Evolutionary conservation across 2,329 filamentous ascomycete genomes (phyloP).

Genomic region (Aspergillus caelatus): DNA sequence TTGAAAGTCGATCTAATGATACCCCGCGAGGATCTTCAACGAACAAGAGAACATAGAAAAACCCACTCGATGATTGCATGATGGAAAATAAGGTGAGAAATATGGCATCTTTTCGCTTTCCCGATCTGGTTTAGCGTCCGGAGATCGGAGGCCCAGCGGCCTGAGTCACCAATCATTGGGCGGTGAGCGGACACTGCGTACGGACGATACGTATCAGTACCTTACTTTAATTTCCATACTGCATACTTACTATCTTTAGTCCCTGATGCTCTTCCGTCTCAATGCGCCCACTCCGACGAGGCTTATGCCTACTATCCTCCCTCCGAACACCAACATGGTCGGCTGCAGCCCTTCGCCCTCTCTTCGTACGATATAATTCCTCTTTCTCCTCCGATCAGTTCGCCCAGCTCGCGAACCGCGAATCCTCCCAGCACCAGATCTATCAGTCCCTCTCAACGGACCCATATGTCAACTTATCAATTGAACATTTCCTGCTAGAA

Average conservation of each 20-base stretch:
- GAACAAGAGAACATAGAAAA: not conserved
- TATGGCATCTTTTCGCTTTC: constrained; percentile 7
- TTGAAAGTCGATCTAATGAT: not conserved
- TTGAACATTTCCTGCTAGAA: constrained; percentile 87
- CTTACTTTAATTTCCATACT: no score
- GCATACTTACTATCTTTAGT: no score
- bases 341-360: not conserved
- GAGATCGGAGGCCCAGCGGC: constrained; percentile 17
- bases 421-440: constrained; percentile 58
- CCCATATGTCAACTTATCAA: constrained; percentile 87
- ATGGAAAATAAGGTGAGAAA: constrained; percentile 3
- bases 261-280: constrained; percentile 9
- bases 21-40: not conserved
- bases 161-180: not conserved
- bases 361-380: constrained; percentile 30
- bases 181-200: not conserved
- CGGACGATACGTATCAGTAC: not conserved
- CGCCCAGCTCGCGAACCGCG: constrained; percentile 36
- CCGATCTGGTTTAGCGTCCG: constrained; percentile 20
- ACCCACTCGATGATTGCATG: not conserved
- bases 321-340: constrained; percentile 16
- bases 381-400: constrained; percentile 35
- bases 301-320: constrained; percentile 21
- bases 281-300: constrained; percentile 30
- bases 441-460: constrained; percentile 71